These are phyloP conservation scores for Vickermania spadyakhi DNA, from an alignment of 208 protist species.

Conservation along the genomic window DNA sequence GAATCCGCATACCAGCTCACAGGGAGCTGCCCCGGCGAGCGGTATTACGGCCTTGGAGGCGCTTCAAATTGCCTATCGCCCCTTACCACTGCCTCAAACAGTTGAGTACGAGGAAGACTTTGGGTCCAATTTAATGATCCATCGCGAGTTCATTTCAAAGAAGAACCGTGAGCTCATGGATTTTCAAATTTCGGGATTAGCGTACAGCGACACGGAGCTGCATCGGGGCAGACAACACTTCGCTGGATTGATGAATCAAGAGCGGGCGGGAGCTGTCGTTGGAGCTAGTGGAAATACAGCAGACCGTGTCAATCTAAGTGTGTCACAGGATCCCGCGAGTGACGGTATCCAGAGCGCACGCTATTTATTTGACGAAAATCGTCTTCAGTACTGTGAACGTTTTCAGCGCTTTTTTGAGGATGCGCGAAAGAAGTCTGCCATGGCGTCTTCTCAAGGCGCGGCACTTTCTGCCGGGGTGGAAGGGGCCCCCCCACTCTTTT, in stretches of 20 bases:
- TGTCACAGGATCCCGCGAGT: slow-evolving; percentile 33
- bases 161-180: slow-evolving; percentile 44
- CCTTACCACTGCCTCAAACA: slow-evolving; percentile 59
- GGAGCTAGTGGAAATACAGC: slow-evolving; percentile 23
- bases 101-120: slow-evolving; percentile 88
- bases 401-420: slow-evolving; percentile 62
- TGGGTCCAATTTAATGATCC: slow-evolving; percentile 73
- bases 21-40: slow-evolving; percentile 51
- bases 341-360: slow-evolving; percentile 36
- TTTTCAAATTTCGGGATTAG: slow-evolving; percentile 42
- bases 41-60: slow-evolving; percentile 71
- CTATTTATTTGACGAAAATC: slow-evolving; percentile 71
- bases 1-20: slow-evolving; percentile 55
- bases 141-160: slow-evolving; percentile 77
- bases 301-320: slow-evolving; percentile 57
- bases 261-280: slow-evolving; percentile 44
- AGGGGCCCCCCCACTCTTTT: slow-evolving; percentile 33
- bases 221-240: slow-evolving; percentile 43
- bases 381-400: slow-evolving; percentile 77
- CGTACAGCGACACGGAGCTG: slow-evolving; percentile 73
- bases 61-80: slow-evolving; percentile 74
- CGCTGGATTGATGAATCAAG: slow-evolving; percentile 67
- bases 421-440: not conserved
- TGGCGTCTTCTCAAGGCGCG: not conserved
- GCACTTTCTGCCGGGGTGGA: no score